phyloP scores from a whole-genome alignment of 2,329 filamentous ascomycete genomes.

The Curvularia hawaiiensis region DNA sequence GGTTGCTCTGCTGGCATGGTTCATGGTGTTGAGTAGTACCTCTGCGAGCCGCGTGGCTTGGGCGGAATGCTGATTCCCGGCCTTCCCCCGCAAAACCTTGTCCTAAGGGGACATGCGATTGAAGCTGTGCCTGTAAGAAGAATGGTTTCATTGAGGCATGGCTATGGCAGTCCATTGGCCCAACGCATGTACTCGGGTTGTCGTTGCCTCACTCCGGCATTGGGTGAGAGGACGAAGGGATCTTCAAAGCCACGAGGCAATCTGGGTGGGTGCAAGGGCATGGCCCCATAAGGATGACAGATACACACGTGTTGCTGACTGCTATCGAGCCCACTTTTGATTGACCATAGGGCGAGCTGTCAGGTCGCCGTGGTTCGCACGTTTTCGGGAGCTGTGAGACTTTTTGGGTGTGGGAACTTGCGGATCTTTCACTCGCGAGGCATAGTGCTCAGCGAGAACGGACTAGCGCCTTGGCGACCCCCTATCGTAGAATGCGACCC shows the following conservation, averaged over 20 bases:
- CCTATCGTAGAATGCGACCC: not conserved
- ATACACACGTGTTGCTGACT: not conserved
- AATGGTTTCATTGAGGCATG: not conserved
- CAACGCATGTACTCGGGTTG: not conserved
- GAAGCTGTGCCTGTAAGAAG: not conserved
- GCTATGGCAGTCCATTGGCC: not conserved
- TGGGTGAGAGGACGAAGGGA: not conserved
- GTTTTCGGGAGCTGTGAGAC: conserved; percentile 2
- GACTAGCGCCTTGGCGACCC: not conserved
- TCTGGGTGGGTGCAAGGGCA: no score
- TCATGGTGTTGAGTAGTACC: not conserved
- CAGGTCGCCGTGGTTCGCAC: not conserved
- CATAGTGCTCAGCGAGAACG: not conserved
- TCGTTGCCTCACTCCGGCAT: not conserved
- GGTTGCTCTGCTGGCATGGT: not conserved
- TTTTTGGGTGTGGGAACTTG: not conserved
- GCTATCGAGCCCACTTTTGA: conserved; percentile 1
- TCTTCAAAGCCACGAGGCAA: not conserved
- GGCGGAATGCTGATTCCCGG: not conserved
- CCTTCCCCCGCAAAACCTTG: not conserved
- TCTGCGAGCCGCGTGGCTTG: not conserved
- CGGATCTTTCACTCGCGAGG: not conserved
- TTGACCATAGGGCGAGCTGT: not conserved
- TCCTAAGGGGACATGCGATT: not conserved
- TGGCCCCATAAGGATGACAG: not conserved